Evolutionary conservation across 1,284 basidiomycete species (phyloP), one percentile per base, ranked within the genome.

Genomic region (Cutaneotrichosporon daszewskae): DNA sequence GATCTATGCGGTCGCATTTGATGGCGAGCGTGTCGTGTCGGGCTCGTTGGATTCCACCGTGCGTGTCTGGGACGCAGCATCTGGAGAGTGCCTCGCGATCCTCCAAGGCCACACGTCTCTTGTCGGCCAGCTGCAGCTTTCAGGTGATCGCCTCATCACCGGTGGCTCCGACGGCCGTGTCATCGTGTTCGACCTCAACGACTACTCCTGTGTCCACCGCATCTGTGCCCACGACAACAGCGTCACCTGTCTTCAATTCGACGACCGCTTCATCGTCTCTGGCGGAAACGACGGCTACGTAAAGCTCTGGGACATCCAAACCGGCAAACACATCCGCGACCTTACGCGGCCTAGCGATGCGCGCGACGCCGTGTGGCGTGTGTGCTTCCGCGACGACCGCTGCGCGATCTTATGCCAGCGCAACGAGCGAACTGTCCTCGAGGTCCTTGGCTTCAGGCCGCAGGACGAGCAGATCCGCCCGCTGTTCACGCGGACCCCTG

Each of bases 91-190:
- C 60, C 67, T 87, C 6, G 89, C 90, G 4, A 77, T 94, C 10
- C 77, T 97, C 0, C 87, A 91, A 67, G 92, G 88, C 2, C 94
- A 97, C 67, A 92, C 90, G 0, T 85, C 88, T 3, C 83, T 97
- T 40, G 90, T 98, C 9, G 94, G 91, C 53, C 88, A 94, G 64
- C 76, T 97, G 19, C 91, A 95, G 66, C 78, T 98, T 37, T 81
- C 80, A 3, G 77, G 78, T 43, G 76, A 75, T 54, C 74, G 84
- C 22, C 81, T 97, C 43, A 84, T 85, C 32, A 95, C 91, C 0
- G 92, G 90, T 36, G 91, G 89, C 16, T 90, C 90, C 1, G 92
- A 96, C 61, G 94, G 94, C 1, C 82, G 89, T 1, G 85, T 97
- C 28, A 89, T 97, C 62, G 84, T 87, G 24, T 96, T 91, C 71